Base-by-base conservation (phyloP, 805 yeast species). In the Lipomyces chichibuensis region DNA sequence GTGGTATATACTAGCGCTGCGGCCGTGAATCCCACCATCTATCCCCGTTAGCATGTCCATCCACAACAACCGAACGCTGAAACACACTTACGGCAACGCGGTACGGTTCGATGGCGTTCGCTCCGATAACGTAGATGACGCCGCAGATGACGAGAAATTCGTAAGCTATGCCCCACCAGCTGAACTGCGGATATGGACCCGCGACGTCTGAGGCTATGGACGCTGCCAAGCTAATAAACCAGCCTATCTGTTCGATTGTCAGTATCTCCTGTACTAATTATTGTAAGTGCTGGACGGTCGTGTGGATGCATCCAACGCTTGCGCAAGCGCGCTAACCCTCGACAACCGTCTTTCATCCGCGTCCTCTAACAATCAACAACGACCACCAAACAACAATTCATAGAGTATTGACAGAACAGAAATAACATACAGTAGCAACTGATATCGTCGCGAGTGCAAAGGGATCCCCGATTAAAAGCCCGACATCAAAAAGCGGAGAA, bases 91-190 rank as follows among this genome's bases (percentile, higher is more conserved):
- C 74, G 13, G 78, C 77, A 33, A 73, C 70, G 73, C 89, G 85
- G 80, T 95, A 91, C 67, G 85, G 82, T 75, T 90, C 92, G 67
- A 91, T 81, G 56, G 86, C 79, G 77, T 89, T 88, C 74, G 79
- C 80, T 76, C 87, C 75, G 77, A 83, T 78, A 84, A 91, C 70
- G 86, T 80, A 64, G 82, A 73, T 54, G 83, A 82, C 67, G 85
- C 82, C 76, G 4, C 86, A 72, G 25, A 90, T 82, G 54, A 91
- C 72, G 37, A 91, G 69, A 25, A 92, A 80, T 78, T 94, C 88
- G 75, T 86, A 95, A 1, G 90, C 93, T 5, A 95, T 77, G 1
- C 96, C 97, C 99, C 99, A 95, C 99, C 99, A 94, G 3, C 95
- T 86, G 78, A 94, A 90, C 71, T 86, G 85, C 0, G 98, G 97